These are phyloP conservation scores for Flueggea neowawraea DNA, from an alignment of 441 rosid species.

Conservation along the genomic window DNA sequence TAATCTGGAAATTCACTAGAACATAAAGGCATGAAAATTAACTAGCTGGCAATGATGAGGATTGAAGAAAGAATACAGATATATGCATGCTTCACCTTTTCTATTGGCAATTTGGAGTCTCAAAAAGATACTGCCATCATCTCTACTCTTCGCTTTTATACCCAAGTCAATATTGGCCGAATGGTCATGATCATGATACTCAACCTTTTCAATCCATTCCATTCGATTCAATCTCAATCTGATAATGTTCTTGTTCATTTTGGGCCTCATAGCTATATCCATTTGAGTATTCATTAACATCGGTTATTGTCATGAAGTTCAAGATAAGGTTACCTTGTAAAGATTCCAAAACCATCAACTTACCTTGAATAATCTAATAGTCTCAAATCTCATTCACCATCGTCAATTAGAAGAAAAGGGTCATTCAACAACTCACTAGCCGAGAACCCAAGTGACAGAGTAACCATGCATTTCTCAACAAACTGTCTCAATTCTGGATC, in stretches of 20 bases:
- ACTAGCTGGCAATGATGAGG: background rate
- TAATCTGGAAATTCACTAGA: conserved; percentile 1
- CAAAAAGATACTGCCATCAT: conserved; percentile 59
- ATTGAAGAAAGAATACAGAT: background rate
- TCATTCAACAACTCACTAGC: conserved; percentile 83
- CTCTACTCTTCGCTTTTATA: conserved; percentile 70
- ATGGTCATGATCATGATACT: conserved; percentile 60
- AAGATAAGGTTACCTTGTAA: conserved; percentile 48
- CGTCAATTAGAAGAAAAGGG: conserved; percentile 64
- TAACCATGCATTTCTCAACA: conserved; percentile 86
- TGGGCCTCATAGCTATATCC: conserved; percentile 32
- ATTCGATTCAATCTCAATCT: conserved; percentile 43
- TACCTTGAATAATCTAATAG: conserved; percentile 38
- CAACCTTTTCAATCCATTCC: conserved; percentile 69
- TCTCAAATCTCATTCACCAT: conserved; percentile 51
- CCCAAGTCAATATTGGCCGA: conserved; percentile 54
- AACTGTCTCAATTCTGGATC: conserved; percentile 75
- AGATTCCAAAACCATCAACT: conserved; percentile 38
- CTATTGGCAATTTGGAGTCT: conserved; percentile 70
- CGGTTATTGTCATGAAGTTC: conserved; percentile 31
- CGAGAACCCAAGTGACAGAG: conserved; percentile 75
- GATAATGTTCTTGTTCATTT: conserved; percentile 48
- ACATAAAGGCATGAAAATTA: background rate
- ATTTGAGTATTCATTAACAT: conserved; percentile 38
- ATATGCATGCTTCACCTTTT: conserved; percentile 53